Conservation (phyloP, 2,329 filamentous ascomycete species). For the Calonectria montana region DNA sequence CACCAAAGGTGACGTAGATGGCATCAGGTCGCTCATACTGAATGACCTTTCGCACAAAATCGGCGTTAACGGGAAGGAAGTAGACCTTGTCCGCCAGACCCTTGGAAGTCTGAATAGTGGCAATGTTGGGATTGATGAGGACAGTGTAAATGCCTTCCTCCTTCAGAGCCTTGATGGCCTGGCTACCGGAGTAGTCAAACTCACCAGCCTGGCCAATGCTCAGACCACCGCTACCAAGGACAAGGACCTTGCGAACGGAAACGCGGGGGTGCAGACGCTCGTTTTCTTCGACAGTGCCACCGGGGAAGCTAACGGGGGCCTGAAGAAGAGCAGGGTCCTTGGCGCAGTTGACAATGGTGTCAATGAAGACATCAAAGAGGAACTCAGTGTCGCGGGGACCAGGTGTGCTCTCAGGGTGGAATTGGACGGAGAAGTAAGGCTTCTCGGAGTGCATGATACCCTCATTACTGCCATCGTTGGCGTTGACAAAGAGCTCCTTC, state of each 20-base stretch:
- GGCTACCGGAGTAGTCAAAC: conserved; percentile 98
- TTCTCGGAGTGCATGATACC: conserved; percentile 88
- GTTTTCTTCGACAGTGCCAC: conserved; percentile 84
- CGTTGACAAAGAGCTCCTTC: conserved; percentile 96
- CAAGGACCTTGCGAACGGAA: conserved; percentile 91
- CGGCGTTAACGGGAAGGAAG: conserved; percentile 95
- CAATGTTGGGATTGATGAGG: conserved; percentile 98
- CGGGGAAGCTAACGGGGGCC: conserved; percentile 86
- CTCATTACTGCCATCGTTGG: conserved; percentile 98
- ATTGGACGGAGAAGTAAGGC: conserved; percentile 99
- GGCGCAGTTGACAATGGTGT: conserved; percentile 80
- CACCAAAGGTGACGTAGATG: conserved; percentile 98
- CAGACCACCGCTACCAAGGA: conserved; percentile 93
- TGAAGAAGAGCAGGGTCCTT: conserved; percentile 74
- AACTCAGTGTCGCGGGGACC: conserved; percentile 96
- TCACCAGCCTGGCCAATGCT: conserved; percentile 98
- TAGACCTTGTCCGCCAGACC: conserved; percentile 98
- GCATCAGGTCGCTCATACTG: conserved; percentile 93
- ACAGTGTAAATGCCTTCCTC: conserved; percentile 98
- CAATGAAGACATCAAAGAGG: conserved; percentile 95
- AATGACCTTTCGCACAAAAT: conserved; percentile 98
- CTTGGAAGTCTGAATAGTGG: conserved; percentile 98
- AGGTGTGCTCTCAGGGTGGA: conserved; percentile 97
- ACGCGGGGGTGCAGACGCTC: conserved; percentile 80
- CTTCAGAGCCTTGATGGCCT: conserved; percentile 98